phyloP scores from a whole-genome alignment of 208 protist genomes.

The Herpetomonas samuelpessoai region DNA sequence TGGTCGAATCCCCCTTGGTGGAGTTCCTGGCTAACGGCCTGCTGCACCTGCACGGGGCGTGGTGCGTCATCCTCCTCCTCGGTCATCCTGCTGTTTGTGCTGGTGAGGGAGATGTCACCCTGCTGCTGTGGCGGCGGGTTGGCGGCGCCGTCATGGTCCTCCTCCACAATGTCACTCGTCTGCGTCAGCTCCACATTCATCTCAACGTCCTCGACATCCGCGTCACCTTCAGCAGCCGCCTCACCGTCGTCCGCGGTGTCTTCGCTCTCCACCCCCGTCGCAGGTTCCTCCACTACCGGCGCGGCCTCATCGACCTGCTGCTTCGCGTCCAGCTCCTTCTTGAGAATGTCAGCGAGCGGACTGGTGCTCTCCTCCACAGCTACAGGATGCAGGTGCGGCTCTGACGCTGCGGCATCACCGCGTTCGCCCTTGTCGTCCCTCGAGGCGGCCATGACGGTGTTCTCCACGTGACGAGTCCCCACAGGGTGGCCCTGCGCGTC shows the following conservation, averaged over 20 bases:
- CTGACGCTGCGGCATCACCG: not conserved
- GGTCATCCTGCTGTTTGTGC: not conserved
- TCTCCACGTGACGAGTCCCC: not conserved
- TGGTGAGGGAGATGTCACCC: not conserved
- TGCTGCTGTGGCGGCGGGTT: not conserved
- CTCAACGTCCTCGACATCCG: not conserved
- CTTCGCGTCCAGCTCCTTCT: not conserved
- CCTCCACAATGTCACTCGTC: not conserved
- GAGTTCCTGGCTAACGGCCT: not conserved
- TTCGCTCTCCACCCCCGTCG: slow-evolving; percentile 1
- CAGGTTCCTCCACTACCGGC: not conserved
- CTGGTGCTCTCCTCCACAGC: not conserved
- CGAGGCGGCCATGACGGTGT: not conserved
- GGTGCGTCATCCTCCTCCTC: not conserved
- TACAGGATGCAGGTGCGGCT: not conserved
- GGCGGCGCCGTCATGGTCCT: not conserved
- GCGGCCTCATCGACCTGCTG: slow-evolving; percentile 1
- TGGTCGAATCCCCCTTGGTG: not conserved
- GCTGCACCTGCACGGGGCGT: not conserved
- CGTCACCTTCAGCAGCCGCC: slow-evolving; percentile 2
- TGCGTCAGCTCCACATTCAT: not conserved
- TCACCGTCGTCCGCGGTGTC: slow-evolving; percentile 1
- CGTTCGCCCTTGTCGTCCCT: not conserved
- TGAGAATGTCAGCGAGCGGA: not conserved
- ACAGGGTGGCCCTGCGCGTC: not conserved